Evolutionary conservation across 371 early-diverging fungal genomes (phyloP).

Genomic region (Rhizopus microsporus): DNA sequence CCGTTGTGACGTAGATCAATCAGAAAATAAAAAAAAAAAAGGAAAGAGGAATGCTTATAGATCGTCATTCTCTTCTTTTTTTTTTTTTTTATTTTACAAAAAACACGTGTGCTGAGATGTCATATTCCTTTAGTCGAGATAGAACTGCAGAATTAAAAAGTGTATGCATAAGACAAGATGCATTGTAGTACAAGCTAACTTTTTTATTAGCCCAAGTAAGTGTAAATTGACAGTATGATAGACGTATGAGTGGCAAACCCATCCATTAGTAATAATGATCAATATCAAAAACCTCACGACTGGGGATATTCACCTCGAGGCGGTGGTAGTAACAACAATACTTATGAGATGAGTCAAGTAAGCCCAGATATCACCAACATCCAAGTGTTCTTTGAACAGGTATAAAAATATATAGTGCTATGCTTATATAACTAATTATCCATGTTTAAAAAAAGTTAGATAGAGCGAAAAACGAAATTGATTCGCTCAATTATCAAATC

Average conservation of each 20-base stretch:
- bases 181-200: conserved; percentile 1
- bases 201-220: conserved; percentile 13
- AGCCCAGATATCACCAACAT: neutral
- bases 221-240: conserved; percentile 4
- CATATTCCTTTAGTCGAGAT: conserved; percentile 40
- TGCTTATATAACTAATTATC: neutral
- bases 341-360: conserved; percentile 12
- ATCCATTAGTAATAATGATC: neutral
- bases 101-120: conserved; percentile 16
- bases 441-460: conserved; percentile 27
- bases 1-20: too few species aligned
- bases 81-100: conserved; percentile 5
- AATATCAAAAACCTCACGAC: conserved; percentile 7
- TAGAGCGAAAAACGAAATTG: conserved; percentile 29
- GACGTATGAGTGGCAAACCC: neutral
- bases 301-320: conserved; percentile 9
- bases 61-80: conserved; percentile 9
- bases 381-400: conserved; percentile 4
- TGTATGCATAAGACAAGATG: neutral
- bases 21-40: neutral
- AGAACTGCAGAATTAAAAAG: conserved; percentile 33
- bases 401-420: neutral
- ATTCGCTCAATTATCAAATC: conserved; percentile 31
- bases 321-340: conserved; percentile 7
- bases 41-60: conserved; percentile 4